Conservation (phyloP, 352 stramenopile genomes). For the Pythium folliculosum region DNA sequence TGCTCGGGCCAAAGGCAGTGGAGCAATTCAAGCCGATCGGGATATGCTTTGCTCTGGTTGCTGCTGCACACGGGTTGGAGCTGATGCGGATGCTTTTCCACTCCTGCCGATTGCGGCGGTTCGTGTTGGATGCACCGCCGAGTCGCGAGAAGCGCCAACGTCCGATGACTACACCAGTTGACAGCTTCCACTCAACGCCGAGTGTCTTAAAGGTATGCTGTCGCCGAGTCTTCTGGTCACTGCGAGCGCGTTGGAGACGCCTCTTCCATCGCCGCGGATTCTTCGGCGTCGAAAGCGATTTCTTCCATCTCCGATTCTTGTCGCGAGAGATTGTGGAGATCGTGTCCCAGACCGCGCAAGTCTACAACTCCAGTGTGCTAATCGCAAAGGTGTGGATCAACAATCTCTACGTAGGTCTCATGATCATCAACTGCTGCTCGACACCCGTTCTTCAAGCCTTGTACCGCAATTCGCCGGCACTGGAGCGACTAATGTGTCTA, state of each 20-base stretch:
- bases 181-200: not conserved
- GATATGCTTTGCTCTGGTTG: slow-evolving; percentile 17
- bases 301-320: slow-evolving; percentile 19
- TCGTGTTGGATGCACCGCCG: slow-evolving; percentile 21
- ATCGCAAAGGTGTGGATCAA: slow-evolving; percentile 27
- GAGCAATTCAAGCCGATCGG: slow-evolving; percentile 17
- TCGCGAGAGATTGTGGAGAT: slow-evolving; percentile 18
- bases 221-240: not conserved
- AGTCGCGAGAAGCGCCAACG: not conserved
- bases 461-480: not conserved
- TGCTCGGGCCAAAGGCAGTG: slow-evolving; percentile 14
- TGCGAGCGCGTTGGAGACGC: slow-evolving; percentile 1
- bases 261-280: slow-evolving; percentile 20
- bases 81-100: slow-evolving; percentile 25
- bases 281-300: slow-evolving; percentile 28
- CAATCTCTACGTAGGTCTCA: slow-evolving; percentile 17
- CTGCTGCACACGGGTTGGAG: slow-evolving; percentile 18
- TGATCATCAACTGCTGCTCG: slow-evolving; percentile 24
- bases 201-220: not conserved
- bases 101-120: slow-evolving; percentile 18
- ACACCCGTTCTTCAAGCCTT: slow-evolving; percentile 8
- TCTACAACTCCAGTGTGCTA: slow-evolving; percentile 23
- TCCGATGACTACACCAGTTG: not conserved
- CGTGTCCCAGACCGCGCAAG: slow-evolving; percentile 15
- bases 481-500: slow-evolving; percentile 25